Conservation (phyloP, 495 filamentous ascomycete genomes). For the Tuber umbilicatum region DNA sequence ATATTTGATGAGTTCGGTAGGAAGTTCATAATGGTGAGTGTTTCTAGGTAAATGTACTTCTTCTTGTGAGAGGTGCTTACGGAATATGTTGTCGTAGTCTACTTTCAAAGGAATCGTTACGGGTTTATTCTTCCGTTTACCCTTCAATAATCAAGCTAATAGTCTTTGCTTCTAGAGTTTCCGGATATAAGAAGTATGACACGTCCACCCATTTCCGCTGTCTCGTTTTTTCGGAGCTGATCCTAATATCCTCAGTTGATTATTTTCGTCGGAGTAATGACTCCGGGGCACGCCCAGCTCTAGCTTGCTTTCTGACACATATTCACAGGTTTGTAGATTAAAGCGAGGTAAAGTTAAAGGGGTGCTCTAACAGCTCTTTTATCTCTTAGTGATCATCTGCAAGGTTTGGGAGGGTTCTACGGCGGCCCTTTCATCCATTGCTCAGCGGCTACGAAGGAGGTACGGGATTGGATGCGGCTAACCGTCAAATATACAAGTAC, state of each 20-base stretch:
- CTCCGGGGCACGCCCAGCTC: conserved; percentile 53
- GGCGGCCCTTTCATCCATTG: conserved; percentile 57
- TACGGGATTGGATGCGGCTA: conserved; percentile 69
- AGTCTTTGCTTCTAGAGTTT: conserved; percentile 50
- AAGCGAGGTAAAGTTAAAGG: background rate
- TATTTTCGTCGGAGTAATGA: conserved; percentile 61
- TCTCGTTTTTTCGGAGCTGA: conserved; percentile 5
- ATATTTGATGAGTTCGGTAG: background rate
- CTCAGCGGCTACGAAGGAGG: conserved; percentile 73
- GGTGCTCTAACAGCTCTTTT: background rate
- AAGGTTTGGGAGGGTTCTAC: conserved; percentile 59
- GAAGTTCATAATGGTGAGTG: background rate
- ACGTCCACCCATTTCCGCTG: conserved; percentile 4
- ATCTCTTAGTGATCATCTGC: conserved; percentile 65
- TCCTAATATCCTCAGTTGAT: conserved; percentile 54
- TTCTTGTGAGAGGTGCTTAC: conserved; percentile 4
- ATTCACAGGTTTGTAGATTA: conserved; percentile 52
- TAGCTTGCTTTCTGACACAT: conserved; percentile 88
- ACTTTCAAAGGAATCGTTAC: conserved; percentile 70
- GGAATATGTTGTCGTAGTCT: conserved; percentile 49
- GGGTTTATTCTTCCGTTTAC: conserved; percentile 23
- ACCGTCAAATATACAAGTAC: conserved; percentile 62
- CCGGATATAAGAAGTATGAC: conserved; percentile 57
- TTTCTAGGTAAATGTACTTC: background rate
- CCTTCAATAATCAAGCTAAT: conserved; percentile 19